phyloP scores from a whole-genome alignment of 2,329 filamentous ascomycete species.

The Venturia pyrina region DNA sequence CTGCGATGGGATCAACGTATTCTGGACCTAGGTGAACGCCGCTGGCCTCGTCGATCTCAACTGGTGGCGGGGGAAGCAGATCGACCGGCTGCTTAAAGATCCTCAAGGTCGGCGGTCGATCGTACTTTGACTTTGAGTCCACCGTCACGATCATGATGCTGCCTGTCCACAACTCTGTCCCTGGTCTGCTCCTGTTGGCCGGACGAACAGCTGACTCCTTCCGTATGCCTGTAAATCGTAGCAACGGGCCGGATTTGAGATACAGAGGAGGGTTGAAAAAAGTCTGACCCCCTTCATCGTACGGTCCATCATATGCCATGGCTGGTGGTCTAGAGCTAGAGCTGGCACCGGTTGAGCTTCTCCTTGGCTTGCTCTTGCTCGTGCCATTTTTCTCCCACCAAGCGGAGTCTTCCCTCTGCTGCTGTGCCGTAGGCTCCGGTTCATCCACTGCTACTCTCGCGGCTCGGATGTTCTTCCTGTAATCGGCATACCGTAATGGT shows the following conservation, averaged over 20 bases:
- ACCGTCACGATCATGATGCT: slow-evolving; percentile 92
- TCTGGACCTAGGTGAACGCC: slow-evolving; percentile 58
- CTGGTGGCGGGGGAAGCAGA: slow-evolving; percentile 66
- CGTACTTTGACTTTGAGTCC: slow-evolving; percentile 75
- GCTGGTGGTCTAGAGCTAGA: slow-evolving; percentile 10
- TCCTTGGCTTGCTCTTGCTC: slow-evolving; percentile 34
- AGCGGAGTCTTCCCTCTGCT: slow-evolving; percentile 30
- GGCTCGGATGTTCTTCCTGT: slow-evolving; percentile 15
- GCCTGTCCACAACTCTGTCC: slow-evolving; percentile 82
- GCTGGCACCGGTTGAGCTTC: slow-evolving; percentile 20
- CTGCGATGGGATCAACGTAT: slow-evolving; percentile 82
- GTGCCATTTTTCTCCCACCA: slow-evolving; percentile 61
- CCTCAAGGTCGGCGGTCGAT: slow-evolving; percentile 63
- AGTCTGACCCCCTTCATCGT: slow-evolving; percentile 56
- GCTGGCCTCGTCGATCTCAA: slow-evolving; percentile 51
- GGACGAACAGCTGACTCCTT: slow-evolving; percentile 24
- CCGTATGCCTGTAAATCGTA: slow-evolving; percentile 81
- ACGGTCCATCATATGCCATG: slow-evolving; percentile 42
- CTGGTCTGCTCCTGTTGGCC: slow-evolving; percentile 25
- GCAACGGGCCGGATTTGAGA: slow-evolving; percentile 79
- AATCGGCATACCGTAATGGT: background rate
- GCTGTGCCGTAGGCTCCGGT: slow-evolving; percentile 21
- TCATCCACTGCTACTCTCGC: slow-evolving; percentile 33
- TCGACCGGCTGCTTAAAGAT: slow-evolving; percentile 83
- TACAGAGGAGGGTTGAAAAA: slow-evolving; percentile 76